Evolutionary conservation across 352 stramenopile genomes (phyloP).

Genomic region (Phytophthora litchii): DNA sequence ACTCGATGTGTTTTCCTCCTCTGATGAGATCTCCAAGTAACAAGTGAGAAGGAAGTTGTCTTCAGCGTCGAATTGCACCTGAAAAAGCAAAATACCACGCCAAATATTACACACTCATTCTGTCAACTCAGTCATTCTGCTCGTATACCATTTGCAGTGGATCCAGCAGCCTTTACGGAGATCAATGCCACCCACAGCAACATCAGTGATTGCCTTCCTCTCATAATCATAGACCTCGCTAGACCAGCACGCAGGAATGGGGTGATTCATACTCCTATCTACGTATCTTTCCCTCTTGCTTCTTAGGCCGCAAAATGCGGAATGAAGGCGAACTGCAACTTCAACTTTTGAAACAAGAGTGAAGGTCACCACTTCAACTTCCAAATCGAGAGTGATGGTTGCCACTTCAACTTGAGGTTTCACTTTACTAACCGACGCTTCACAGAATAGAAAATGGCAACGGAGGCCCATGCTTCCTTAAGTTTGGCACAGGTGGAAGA

Average conservation of each 20-base stretch:
- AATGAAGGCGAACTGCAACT: constrained; percentile 26
- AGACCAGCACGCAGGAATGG: constrained; percentile 30
- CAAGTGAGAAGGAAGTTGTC: constrained; percentile 31
- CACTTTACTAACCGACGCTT: constrained; percentile 24
- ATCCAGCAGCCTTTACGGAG: constrained; percentile 52
- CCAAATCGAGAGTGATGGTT: constrained; percentile 56
- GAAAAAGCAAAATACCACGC: not conserved
- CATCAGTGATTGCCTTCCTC: constrained; percentile 40
- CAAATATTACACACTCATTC: not conserved
- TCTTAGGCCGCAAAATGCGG: constrained; percentile 24
- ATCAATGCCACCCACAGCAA: constrained; percentile 48
- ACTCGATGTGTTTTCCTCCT: constrained; percentile 26
- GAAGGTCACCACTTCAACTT: constrained; percentile 18
- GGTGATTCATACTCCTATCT: constrained; percentile 13
- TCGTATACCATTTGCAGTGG: constrained; percentile 47
- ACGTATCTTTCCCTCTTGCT: not conserved
- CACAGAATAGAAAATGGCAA: constrained; percentile 28
- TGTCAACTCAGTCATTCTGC: not conserved
- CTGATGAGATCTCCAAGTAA: constrained; percentile 41
- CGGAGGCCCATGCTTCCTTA: constrained; percentile 20
- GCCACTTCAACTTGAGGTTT: constrained; percentile 49
- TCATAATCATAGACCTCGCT: constrained; percentile 60
- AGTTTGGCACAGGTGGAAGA: constrained; percentile 71
- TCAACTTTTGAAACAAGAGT: no score
- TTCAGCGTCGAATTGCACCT: constrained; percentile 53